phyloP scores from a whole-genome alignment of 2,329 filamentous ascomycete genomes.

The Fusarium sp. region DNA sequence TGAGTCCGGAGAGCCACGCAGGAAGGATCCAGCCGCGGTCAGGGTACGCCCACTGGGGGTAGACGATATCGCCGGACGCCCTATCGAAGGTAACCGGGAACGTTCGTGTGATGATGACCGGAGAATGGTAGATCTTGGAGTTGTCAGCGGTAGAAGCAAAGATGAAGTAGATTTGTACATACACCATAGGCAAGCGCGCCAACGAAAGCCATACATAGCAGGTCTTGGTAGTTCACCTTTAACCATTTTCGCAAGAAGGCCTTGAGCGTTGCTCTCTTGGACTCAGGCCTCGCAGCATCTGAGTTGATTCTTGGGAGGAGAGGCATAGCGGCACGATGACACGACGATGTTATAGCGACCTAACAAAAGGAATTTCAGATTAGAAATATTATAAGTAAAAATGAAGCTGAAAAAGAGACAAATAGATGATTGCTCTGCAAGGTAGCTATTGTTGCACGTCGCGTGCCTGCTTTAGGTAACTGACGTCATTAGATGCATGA shows the following conservation, averaged over 20 bases:
- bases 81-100: constrained; percentile 69
- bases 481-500: constrained; percentile 2
- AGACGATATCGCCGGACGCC: constrained; percentile 69
- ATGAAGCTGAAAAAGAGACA: background rate
- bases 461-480: constrained; percentile 26
- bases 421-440: too few relatives aligned
- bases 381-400: background rate
- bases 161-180: background rate
- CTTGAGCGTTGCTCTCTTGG: constrained; percentile 20
- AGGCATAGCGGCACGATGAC: constrained; percentile 30
- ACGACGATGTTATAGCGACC: constrained; percentile 14
- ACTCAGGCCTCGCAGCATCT: constrained; percentile 7
- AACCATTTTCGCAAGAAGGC: constrained; percentile 61
- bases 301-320: constrained; percentile 26
- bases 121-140: constrained; percentile 61
- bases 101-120: constrained; percentile 66
- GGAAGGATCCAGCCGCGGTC: constrained; percentile 71
- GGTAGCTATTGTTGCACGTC: constrained; percentile 1
- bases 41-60: constrained; percentile 73
- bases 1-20: constrained; percentile 66
- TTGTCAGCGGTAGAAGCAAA: constrained; percentile 3
- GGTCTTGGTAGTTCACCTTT: constrained; percentile 67
- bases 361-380: background rate
- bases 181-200: constrained; percentile 51
- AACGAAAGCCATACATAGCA: constrained; percentile 68